Conservation (phyloP, 2,329 filamentous ascomycete species). For the Neocatenulostroma microsporum region DNA sequence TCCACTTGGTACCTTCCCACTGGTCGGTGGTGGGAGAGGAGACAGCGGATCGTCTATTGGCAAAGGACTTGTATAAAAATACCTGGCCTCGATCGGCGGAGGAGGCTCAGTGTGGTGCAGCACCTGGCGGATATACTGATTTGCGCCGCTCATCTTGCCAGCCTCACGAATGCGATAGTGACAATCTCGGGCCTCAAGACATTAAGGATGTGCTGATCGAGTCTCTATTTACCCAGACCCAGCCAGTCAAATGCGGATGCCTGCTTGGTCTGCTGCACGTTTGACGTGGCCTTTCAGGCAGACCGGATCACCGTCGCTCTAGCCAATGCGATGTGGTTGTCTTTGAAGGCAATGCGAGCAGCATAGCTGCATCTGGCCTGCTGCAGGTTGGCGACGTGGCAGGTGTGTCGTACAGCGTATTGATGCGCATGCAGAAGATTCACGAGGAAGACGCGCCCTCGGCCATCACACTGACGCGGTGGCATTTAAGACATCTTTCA, state of each 20-base stretch:
- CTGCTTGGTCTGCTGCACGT: conserved; percentile 2
- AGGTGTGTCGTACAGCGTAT: background rate
- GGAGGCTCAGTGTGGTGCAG: conserved; percentile 32
- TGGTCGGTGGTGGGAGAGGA: conserved; percentile 28
- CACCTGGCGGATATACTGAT: conserved; percentile 40
- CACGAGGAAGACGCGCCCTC: too few species aligned
- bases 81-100: conserved; percentile 28
- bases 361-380: background rate
- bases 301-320: background rate
- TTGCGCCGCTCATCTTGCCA: conserved; percentile 20
- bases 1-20: conserved; percentile 15
- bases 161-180: conserved; percentile 7
- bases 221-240: background rate
- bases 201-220: background rate
- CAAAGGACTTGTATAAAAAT: conserved; percentile 31
- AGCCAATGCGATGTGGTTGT: background rate
- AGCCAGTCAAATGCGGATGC: conserved; percentile 8
- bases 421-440: too few species aligned
- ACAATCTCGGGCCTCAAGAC: conserved; percentile 13
- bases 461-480: too few species aligned
- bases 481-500: too few species aligned
- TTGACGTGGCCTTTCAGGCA: conserved; percentile 10
- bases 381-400: conserved; percentile 1
- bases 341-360: background rate
- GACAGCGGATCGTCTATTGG: conserved; percentile 35